These are phyloP conservation scores for Candida mesenterica DNA, from an alignment of 1,139 yeast genomes.

Conservation along the genomic window DNA sequence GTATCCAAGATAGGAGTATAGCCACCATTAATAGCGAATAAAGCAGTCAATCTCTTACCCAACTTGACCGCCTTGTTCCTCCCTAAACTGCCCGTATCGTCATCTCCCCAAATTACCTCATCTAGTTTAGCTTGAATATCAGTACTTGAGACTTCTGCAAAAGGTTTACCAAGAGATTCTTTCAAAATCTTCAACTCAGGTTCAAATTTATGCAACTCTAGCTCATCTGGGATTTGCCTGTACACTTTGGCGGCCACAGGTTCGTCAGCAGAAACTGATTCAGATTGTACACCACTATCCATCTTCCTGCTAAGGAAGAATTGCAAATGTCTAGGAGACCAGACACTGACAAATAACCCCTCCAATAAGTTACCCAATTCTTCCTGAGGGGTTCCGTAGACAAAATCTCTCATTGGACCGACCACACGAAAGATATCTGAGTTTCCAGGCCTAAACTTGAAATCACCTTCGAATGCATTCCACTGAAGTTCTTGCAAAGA, in stretches of 20 bases:
- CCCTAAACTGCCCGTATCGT: not conserved
- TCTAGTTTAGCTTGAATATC: slow-evolving; percentile 20
- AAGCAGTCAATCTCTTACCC: slow-evolving; percentile 14
- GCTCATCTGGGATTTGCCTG: slow-evolving; percentile 24
- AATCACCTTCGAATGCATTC: not conserved
- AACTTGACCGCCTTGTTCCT: slow-evolving; percentile 9
- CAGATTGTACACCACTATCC: not conserved
- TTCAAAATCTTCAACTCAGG: slow-evolving; percentile 15
- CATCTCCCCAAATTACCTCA: slow-evolving; percentile 2
- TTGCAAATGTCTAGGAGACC: slow-evolving; percentile 1
- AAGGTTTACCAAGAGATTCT: slow-evolving; percentile 13
- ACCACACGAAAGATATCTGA: not conserved
- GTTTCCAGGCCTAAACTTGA: not conserved
- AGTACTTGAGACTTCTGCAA: slow-evolving; percentile 10
- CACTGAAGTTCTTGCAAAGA: slow-evolving; percentile 1
- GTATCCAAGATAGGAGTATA: slow-evolving; percentile 21
- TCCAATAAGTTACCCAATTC: not conserved
- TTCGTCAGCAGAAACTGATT: not conserved
- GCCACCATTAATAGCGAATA: slow-evolving; percentile 22
- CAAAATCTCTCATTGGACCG: not conserved
- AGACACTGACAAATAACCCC: not conserved
- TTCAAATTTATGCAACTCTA: slow-evolving; percentile 18
- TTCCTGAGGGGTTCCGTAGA: not conserved
- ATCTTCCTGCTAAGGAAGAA: not conserved
- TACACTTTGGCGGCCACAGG: slow-evolving; percentile 7